Evolutionary conservation across 2,329 filamentous ascomycete species (phyloP).

Genomic region (Metarhizium sp.): DNA sequence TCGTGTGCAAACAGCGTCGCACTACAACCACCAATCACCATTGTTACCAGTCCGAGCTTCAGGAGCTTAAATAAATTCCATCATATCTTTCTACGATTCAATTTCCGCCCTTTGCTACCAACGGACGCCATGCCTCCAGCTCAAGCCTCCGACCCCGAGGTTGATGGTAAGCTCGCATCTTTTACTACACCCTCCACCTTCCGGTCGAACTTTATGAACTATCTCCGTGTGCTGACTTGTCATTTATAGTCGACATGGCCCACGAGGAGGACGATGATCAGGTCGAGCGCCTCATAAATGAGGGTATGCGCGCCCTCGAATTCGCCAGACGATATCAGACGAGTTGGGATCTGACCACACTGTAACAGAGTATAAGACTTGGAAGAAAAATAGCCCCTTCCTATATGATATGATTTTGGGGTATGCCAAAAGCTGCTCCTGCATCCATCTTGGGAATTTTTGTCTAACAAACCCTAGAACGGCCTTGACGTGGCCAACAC

Average conservation of each 20-base stretch:
- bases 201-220: background rate
- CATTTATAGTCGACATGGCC: slow-evolving; percentile 24
- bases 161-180: slow-evolving; percentile 20
- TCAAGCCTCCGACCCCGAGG: slow-evolving; percentile 24
- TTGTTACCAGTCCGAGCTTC: background rate
- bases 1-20: background rate
- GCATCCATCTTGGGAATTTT: background rate
- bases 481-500: slow-evolving; percentile 91
- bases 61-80: background rate
- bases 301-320: slow-evolving; percentile 44
- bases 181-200: background rate
- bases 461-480: slow-evolving; percentile 42
- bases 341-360: background rate
- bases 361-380: slow-evolving; percentile 86
- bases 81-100: background rate
- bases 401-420: slow-evolving; percentile 96
- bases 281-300: slow-evolving; percentile 86
- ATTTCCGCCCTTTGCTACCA: background rate
- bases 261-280: slow-evolving; percentile 63
- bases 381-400: slow-evolving; percentile 99
- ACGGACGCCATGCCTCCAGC: slow-evolving; percentile 23
- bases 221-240: slow-evolving; percentile 4
- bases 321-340: background rate
- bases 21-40: background rate
- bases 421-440: slow-evolving; percentile 25